Percentiles rank a stretch among this genome's conserved stretches.
phyloP scores from a whole-genome alignment of 2,329 filamentous ascomycete genomes.

The Curvularia hawaiiensis region DNA sequence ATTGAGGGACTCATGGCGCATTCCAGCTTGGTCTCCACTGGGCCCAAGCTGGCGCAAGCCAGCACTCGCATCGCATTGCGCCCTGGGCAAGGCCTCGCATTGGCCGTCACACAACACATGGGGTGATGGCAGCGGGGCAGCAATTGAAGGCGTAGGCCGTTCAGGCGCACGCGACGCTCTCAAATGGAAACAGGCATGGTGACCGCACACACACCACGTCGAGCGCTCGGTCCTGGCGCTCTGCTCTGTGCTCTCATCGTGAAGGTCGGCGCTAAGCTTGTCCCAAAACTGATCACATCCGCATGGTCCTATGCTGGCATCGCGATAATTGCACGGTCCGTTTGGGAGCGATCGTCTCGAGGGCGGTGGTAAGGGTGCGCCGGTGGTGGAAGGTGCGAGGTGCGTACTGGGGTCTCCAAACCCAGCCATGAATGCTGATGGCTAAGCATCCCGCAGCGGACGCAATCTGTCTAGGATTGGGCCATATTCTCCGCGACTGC shows the following conservation, averaged over 20 bases:
- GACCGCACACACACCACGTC: slow-evolving; percentile 59
- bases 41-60: slow-evolving; percentile 7
- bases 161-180: slow-evolving; percentile 28
- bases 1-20: slow-evolving; percentile 14
- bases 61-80: slow-evolving; percentile 23
- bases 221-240: slow-evolving; percentile 37
- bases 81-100: slow-evolving; percentile 17
- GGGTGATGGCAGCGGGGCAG: slow-evolving; percentile 11
- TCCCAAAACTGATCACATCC: slow-evolving; percentile 61
- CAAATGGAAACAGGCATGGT: slow-evolving; percentile 63
- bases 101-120: slow-evolving; percentile 23
- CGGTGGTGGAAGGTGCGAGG: slow-evolving; percentile 22
- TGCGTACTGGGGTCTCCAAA: slow-evolving; percentile 33
- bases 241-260: slow-evolving; percentile 35
- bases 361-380: slow-evolving; percentile 25
- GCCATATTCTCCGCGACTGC: slow-evolving; percentile 34
- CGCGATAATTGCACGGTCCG: slow-evolving; percentile 59
- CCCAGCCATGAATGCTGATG: slow-evolving; percentile 44
- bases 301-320: slow-evolving; percentile 55
- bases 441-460: slow-evolving; percentile 41
- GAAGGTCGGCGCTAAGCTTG: slow-evolving; percentile 39
- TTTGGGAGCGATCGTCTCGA: slow-evolving; percentile 50
- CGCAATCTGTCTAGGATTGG: slow-evolving; percentile 33
- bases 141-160: slow-evolving; percentile 16
- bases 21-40: slow-evolving; percentile 6